Base-by-base conservation (phyloP, 768 basidiomycete genomes). In the Lyophyllum shimeji region DNA sequence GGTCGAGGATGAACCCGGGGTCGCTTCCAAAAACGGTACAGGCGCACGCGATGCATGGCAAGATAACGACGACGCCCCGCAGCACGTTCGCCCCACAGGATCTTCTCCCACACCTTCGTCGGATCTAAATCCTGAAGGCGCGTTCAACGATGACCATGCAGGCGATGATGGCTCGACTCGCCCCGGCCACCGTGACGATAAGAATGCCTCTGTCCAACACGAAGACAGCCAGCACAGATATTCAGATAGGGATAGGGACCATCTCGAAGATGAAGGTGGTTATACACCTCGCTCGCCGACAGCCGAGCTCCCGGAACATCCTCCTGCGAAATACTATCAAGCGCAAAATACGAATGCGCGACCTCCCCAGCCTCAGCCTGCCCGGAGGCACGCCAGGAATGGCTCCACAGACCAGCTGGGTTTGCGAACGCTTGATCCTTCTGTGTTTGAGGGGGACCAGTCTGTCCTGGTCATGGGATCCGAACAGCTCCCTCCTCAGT, bases 251-350 rank as follows among this genome's bases (percentile, higher is more conserved):
- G 51, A 56, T 43, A 67, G 73, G 21, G 74, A 77, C 29, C 76
- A 65, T 53, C 71, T 75, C 17, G 77, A 81, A 31, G 82, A 85
- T 39, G 82, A 79, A 17, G 81, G 77, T 21, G 75, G 76, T 6
- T 86, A 80, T 60, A 90, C 88, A 0, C 88, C 88, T 5, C 81
- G 86, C 21, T 90, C 88, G 2, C 86, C 87, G 1, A 80, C 82
- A 29, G 77, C 77, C 12, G 76, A 72, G n/a, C 74, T 89, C 17
- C 86, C 87, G 1, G 82, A 84, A 1, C 65, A 71, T 33, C 69
- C 73, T 25, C 63, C 53, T 12, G 67, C 67, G 11, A 61, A 63
- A 8, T 69, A 68, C 47, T 71, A 74, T 53, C 59, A 64, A 34
- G 15, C 64, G 15, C 70, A 74, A 46, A 69, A 65, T 39, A 58